Percentiles rank a stretch among this genome's conserved stretches.
Evolutionary conservation across 352 stramenopile genomes (phyloP).

Genomic region (Globisporangium ultimum): DNA sequence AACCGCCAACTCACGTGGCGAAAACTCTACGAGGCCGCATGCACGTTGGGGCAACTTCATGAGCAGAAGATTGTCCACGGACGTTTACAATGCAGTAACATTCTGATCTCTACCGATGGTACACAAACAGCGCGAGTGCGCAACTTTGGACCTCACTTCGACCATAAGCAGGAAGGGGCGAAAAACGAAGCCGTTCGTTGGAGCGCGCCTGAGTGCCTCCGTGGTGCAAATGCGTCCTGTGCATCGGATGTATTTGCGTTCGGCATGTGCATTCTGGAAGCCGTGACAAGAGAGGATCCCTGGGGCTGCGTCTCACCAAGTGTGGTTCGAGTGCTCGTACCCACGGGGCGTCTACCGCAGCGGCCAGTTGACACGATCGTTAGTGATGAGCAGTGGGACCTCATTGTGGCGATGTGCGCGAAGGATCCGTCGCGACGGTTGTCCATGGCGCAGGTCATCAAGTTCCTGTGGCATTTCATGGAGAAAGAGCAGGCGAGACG

Average conservation of each 20-base stretch:
- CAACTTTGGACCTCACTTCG: conserved; percentile 9
- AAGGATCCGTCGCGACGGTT: too few species aligned
- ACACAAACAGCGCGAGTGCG: conserved; percentile 10
- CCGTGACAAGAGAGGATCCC: not conserved
- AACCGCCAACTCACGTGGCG: conserved; percentile 11
- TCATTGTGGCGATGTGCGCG: too few species aligned
- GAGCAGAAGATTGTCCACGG: conserved; percentile 10
- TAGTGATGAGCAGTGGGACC: too few species aligned
- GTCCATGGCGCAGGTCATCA: too few species aligned
- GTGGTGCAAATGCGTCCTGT: not conserved
- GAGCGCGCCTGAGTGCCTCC: conserved; percentile 11
- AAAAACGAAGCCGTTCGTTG: conserved; percentile 7
- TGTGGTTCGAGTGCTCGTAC: not conserved
- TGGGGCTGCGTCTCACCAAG: not conserved
- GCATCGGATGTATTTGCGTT: conserved; percentile 5
- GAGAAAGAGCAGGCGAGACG: too few species aligned
- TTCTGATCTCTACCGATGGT: conserved; percentile 13
- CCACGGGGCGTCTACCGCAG: too few species aligned
- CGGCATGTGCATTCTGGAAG: conserved; percentile 4
- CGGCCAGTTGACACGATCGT: too few species aligned
- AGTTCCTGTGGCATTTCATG: too few species aligned
- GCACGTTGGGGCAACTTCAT: conserved; percentile 10
- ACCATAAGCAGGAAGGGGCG: not conserved
- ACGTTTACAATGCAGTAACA: conserved; percentile 11
- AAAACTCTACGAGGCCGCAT: conserved; percentile 11